Evolutionary conservation across 2,329 filamentous ascomycete genomes (phyloP).

Genomic region (Alternaria hordeiaustralica): DNA sequence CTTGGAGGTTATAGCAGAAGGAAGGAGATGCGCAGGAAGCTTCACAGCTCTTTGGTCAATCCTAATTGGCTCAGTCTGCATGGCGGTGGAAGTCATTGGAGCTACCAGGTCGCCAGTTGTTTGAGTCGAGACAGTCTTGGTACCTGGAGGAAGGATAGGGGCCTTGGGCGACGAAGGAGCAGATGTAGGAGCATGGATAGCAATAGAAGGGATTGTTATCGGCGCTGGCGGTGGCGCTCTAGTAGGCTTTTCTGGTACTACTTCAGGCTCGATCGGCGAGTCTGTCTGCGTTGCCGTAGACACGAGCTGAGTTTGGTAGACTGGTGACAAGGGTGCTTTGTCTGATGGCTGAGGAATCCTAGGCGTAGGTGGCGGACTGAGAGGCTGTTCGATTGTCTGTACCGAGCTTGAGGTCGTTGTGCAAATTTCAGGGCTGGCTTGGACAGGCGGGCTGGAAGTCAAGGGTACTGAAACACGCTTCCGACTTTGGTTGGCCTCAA

Average conservation of each 20-base stretch:
- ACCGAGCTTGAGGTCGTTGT: conserved; percentile 70
- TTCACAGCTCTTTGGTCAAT: conserved; percentile 78
- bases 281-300: conserved; percentile 69
- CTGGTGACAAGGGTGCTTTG: conserved; percentile 47
- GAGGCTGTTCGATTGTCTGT: conserved; percentile 67
- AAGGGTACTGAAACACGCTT: conserved; percentile 65
- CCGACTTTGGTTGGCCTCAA: conserved; percentile 75
- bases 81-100: conserved; percentile 61
- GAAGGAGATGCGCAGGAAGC: conserved; percentile 78
- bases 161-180: conserved; percentile 77
- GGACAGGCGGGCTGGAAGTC: conserved; percentile 18
- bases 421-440: conserved; percentile 20
- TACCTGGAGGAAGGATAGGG: conserved; percentile 78
- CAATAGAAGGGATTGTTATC: conserved; percentile 78
- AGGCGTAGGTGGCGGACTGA: conserved; percentile 71
- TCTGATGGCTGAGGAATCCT: conserved; percentile 55
- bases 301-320: conserved; percentile 54
- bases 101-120: conserved; percentile 63
- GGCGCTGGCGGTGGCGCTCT: conserved; percentile 47
- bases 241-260: conserved; percentile 28
- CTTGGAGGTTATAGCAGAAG: conserved; percentile 72
- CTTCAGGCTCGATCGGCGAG: conserved; percentile 31
- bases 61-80: conserved; percentile 92
- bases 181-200: conserved; percentile 86
- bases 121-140: conserved; percentile 84